phyloP scores from a whole-genome alignment of 352 stramenopile species.

The Thraustotheca clavata region DNA sequence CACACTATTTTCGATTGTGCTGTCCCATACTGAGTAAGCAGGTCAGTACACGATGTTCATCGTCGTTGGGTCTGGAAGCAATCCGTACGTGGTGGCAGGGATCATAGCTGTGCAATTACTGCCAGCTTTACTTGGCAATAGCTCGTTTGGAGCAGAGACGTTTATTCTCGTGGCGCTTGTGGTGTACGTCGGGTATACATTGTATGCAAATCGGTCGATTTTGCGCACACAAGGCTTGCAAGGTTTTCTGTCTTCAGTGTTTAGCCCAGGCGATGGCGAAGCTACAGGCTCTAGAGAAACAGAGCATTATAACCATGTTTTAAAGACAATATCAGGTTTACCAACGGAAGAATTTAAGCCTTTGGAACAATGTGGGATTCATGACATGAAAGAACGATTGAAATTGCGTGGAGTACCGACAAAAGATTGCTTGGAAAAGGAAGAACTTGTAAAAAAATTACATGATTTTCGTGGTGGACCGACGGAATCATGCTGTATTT shows the following conservation, averaged over 20 bases:
- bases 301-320: conserved; percentile 58
- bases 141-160: neutral
- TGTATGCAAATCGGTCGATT: neutral
- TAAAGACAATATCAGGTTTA: conserved; percentile 73
- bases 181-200: neutral
- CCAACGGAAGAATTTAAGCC: conserved; percentile 71
- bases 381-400: conserved; percentile 68
- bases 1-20: too few relatives aligned
- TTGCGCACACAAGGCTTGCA: neutral
- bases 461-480: conserved; percentile 65
- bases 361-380: conserved; percentile 39
- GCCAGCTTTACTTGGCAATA: neutral
- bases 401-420: conserved; percentile 53
- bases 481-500: conserved; percentile 80
- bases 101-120: neutral
- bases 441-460: conserved; percentile 60
- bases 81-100: neutral
- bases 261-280: neutral
- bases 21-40: too few relatives aligned
- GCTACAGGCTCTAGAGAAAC: neutral
- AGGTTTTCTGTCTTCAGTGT: neutral
- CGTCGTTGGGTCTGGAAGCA: conserved; percentile 1
- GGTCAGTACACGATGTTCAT: conserved; percentile 1
- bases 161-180: neutral
- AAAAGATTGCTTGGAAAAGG: conserved; percentile 51